Conservation (phyloP, 371 early-diverging fungal genomes). For the Rhizopus microsporus region DNA sequence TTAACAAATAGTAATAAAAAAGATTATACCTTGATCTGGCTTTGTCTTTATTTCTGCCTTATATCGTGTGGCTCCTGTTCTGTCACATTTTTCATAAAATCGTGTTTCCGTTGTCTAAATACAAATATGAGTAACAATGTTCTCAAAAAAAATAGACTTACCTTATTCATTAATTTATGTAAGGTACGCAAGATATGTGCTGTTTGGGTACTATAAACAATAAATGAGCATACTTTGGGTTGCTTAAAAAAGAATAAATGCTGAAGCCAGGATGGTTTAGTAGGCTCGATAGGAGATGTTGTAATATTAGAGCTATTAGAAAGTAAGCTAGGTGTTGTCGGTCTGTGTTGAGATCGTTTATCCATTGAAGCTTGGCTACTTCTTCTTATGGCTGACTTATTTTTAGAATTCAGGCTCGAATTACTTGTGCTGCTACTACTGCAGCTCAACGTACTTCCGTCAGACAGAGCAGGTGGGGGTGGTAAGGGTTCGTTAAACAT, state of each 20-base stretch:
- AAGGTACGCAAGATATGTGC: conserved; percentile 29
- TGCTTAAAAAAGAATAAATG: conserved; percentile 53
- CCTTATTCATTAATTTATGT: conserved; percentile 36
- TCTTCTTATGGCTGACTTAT: conserved; percentile 15
- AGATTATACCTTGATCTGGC: conserved; percentile 14
- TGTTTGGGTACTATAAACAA: conserved; percentile 33
- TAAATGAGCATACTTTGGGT: conserved; percentile 45
- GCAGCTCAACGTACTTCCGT: conserved; percentile 45
- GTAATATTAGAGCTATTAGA: conserved; percentile 44
- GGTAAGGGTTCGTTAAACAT: conserved; percentile 26
- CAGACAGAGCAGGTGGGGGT: conserved; percentile 38
- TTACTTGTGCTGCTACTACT: conserved; percentile 31
- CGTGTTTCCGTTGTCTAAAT: conserved; percentile 30
- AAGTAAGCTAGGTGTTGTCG: conserved; percentile 37
- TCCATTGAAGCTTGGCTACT: conserved; percentile 34
- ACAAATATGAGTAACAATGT: neutral
- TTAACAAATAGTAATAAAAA: neutral
- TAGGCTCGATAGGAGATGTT: conserved; percentile 9
- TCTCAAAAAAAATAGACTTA: conserved; percentile 4
- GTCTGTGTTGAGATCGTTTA: conserved; percentile 16
- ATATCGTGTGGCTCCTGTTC: conserved; percentile 35
- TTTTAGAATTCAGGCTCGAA: conserved; percentile 4
- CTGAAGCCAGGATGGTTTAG: conserved; percentile 39
- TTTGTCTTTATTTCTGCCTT: conserved; percentile 45
- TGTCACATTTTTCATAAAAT: conserved; percentile 45